A percentile compares a stretch with the other conserved stretches of the same genome.
Evolutionary conservation across 2,329 filamentous ascomycete genomes (phyloP).

Genomic region (Pseudogymnoascus sp.): DNA sequence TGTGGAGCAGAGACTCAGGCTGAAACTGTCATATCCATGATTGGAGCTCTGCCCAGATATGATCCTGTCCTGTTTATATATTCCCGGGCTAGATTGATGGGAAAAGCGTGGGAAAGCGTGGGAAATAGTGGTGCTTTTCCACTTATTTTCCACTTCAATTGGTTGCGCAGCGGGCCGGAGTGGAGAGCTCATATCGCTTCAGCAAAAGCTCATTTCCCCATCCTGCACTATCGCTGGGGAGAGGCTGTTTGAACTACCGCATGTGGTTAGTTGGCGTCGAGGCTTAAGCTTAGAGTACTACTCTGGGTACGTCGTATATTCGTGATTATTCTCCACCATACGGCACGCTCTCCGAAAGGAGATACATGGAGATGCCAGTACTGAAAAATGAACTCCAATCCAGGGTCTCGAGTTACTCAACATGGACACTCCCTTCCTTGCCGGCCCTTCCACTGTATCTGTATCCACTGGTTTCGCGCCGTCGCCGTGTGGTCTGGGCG

Average conservation of each 20-base stretch:
- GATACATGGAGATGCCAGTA: neutral
- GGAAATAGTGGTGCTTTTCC: neutral
- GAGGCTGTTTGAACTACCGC: slow-evolving; percentile 8
- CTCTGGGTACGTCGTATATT: neutral
- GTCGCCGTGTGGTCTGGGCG: neutral
- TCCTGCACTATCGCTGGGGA: slow-evolving; percentile 5
- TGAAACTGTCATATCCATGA: slow-evolving; percentile 7
- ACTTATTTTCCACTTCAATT: neutral
- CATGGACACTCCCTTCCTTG: neutral
- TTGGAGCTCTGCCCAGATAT: neutral
- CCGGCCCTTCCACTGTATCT: neutral
- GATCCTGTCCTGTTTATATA: neutral
- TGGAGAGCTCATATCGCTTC: slow-evolving; percentile 11
- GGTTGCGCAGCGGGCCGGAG: neutral
- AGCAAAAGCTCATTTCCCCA: slow-evolving; percentile 9
- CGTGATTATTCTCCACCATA: neutral
- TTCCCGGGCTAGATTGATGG: neutral
- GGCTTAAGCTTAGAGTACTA: neutral
- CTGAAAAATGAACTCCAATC: neutral
- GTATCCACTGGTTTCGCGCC: neutral
- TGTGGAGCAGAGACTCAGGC: neutral
- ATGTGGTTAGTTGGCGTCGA: neutral
- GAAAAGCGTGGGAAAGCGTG: neutral
- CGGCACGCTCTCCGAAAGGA: neutral
- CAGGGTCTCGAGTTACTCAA: slow-evolving; percentile 5